A percentile compares a stretch with the other conserved stretches of the same genome.
Evolutionary conservation across 352 stramenopile species (phyloP).

Genomic region (Phytophthora nicotianae): DNA sequence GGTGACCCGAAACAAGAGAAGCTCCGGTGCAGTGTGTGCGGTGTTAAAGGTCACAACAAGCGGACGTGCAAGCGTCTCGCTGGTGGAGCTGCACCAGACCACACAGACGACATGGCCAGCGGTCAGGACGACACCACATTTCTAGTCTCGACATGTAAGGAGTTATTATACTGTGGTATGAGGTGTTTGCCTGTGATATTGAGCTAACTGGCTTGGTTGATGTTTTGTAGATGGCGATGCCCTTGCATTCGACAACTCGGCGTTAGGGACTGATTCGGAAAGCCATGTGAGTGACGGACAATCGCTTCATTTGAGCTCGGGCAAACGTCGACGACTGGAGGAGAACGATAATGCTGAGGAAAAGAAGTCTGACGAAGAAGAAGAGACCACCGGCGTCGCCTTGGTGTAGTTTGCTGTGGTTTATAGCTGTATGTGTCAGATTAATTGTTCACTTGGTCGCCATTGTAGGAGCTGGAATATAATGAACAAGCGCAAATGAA

Average conservation of each 20-base stretch:
- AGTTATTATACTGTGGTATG: background rate
- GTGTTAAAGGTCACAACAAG: constrained; percentile 87
- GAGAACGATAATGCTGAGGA: constrained; percentile 10
- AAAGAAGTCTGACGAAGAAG: constrained; percentile 23
- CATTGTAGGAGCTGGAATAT: background rate
- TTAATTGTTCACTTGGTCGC: background rate
- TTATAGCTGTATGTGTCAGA: background rate
- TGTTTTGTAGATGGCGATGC: constrained; percentile 37
- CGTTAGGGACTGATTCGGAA: constrained; percentile 25
- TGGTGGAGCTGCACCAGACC: constrained; percentile 1
- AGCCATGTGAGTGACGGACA: constrained; percentile 25
- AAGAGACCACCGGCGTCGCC: constrained; percentile 26
- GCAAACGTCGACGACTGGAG: constrained; percentile 34
- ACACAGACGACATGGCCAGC: constrained; percentile 28
- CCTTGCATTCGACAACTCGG: constrained; percentile 41
- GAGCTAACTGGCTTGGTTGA: constrained; percentile 11
- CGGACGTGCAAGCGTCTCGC: constrained; percentile 72
- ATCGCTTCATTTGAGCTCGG: constrained; percentile 10
- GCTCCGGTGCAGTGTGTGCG: constrained; percentile 78
- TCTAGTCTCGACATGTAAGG: constrained; percentile 41
- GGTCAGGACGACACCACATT: constrained; percentile 36
- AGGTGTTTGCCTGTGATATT: background rate
- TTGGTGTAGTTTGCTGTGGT: constrained; percentile 24
- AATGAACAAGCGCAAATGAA: background rate
- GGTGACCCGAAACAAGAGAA: constrained; percentile 72